These are phyloP conservation scores for Talaromyces marneffei DNA, from an alignment of 2,329 filamentous ascomycete genomes.

Conservation along the genomic window DNA sequence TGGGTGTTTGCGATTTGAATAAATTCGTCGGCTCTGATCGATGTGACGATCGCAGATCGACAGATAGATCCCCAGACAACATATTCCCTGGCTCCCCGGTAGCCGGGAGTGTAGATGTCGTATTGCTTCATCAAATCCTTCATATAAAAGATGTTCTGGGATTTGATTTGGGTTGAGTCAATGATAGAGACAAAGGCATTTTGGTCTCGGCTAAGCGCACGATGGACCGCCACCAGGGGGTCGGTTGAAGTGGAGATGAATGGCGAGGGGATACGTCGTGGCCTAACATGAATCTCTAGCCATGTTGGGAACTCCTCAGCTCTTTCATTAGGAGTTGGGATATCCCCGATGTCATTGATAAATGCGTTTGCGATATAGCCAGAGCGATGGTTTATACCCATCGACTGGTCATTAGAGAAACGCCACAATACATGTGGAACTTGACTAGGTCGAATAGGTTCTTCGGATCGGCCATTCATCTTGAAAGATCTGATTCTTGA, in stretches of 20 bases:
- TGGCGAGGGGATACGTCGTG: slow-evolving; percentile 19
- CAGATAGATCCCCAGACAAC: slow-evolving; percentile 31
- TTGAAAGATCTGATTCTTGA: slow-evolving; percentile 11
- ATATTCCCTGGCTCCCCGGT: slow-evolving; percentile 28
- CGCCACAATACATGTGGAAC: slow-evolving; percentile 30
- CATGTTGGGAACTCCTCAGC: slow-evolving; percentile 18
- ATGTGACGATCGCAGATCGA: slow-evolving; percentile 23
- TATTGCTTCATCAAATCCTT: slow-evolving; percentile 19
- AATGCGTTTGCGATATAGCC: slow-evolving; percentile 27
- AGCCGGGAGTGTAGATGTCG: slow-evolving; percentile 18
- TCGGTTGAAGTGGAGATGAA: slow-evolving; percentile 31
- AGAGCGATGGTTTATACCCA: slow-evolving; percentile 26
- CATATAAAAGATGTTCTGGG: slow-evolving; percentile 23
- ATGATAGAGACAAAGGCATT: slow-evolving; percentile 27
- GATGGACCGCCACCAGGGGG: slow-evolving; percentile 28
- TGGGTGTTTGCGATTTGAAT: slow-evolving; percentile 16
- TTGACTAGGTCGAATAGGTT: neutral
- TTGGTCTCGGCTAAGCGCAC: slow-evolving; percentile 22
- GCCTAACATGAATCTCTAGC: slow-evolving; percentile 24
- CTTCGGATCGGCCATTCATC: neutral
- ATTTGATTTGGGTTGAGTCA: slow-evolving; percentile 23
- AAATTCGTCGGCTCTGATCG: slow-evolving; percentile 23
- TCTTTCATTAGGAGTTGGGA: slow-evolving; percentile 15
- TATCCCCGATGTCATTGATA: neutral
- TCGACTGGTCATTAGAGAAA: slow-evolving; percentile 27